These are phyloP conservation scores for Boletus subcaerulescens DNA, from an alignment of 768 basidiomycete species.

Conservation along the genomic window DNA sequence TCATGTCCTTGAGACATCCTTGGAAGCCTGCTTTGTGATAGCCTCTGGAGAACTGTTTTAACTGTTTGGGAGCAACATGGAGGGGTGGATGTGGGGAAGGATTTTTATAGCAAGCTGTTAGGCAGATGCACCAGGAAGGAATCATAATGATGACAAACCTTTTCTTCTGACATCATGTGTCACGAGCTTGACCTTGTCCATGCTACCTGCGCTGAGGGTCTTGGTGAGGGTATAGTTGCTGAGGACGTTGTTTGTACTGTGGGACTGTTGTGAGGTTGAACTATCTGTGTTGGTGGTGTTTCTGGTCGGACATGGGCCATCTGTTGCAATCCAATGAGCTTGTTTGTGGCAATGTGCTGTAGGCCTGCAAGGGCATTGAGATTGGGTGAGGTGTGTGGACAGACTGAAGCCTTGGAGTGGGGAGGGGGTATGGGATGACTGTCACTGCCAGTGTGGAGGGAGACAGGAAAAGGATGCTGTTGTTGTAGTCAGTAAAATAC, in stretches of 20 bases:
- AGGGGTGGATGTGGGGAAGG: slow-evolving; percentile 79
- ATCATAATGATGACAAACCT: slow-evolving; percentile 51
- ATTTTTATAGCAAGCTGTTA: slow-evolving; percentile 96
- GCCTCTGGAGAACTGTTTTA: slow-evolving; percentile 48
- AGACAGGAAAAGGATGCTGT: slow-evolving; percentile 2
- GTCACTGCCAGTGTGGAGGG: slow-evolving; percentile 21
- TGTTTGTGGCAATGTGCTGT: slow-evolving; percentile 32
- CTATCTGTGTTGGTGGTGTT: slow-evolving; percentile 31
- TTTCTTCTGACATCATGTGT: slow-evolving; percentile 87
- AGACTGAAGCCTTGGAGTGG: slow-evolving; percentile 20
- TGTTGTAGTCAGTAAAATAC: neutral
- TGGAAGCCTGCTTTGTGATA: slow-evolving; percentile 71
- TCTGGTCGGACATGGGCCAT: too few relatives aligned
- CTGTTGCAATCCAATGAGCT: too few relatives aligned
- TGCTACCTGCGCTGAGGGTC: slow-evolving; percentile 95
- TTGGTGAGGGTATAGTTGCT: slow-evolving; percentile 96
- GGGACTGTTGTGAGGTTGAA: slow-evolving; percentile 35
- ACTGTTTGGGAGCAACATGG: slow-evolving; percentile 48
- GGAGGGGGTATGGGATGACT: slow-evolving; percentile 33
- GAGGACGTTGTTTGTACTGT: slow-evolving; percentile 52
- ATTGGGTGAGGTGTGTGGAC: slow-evolving; percentile 54
- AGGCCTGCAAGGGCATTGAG: slow-evolving; percentile 72
- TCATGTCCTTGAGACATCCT: slow-evolving; percentile 97
- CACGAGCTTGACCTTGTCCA: slow-evolving; percentile 99
- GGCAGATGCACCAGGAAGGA: neutral